These are phyloP conservation scores for Penicillium verhagenii DNA, from an alignment of 495 filamentous ascomycete species.

Conservation along the genomic window DNA sequence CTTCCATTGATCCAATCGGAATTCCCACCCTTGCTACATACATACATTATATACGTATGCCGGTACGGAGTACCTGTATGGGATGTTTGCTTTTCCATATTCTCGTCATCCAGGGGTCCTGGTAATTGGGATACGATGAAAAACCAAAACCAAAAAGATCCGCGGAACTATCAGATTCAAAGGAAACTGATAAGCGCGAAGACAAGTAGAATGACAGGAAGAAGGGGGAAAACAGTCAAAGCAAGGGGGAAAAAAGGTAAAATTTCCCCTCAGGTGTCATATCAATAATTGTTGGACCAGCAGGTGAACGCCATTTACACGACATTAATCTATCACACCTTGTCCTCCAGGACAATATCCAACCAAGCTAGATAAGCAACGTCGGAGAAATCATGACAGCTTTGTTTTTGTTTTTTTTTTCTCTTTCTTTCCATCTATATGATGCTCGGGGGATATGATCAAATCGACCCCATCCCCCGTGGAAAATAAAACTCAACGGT, in stretches of 20 bases:
- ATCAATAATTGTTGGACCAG: conserved; percentile 5
- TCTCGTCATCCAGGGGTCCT: neutral
- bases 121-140: neutral
- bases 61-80: neutral
- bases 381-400: neutral
- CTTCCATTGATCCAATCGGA: conserved; percentile 14
- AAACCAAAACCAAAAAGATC: neutral
- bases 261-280: neutral
- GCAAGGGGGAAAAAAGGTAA: neutral
- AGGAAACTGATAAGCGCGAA: neutral
- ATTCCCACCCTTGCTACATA: neutral
- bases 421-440: too few relatives aligned
- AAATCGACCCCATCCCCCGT: neutral
- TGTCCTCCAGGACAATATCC: conserved; percentile 17
- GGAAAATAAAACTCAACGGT: neutral
- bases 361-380: conserved; percentile 14
- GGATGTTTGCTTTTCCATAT: neutral
- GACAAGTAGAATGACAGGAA: neutral
- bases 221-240: neutral
- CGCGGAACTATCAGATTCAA: conserved; percentile 5
- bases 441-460: neutral
- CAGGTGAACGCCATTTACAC: neutral
- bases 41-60: neutral
- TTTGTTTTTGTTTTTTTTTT: too few relatives aligned
- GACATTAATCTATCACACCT: neutral